Conservation (phyloP, 441 rosid species). For the Eutrema salsugineum region DNA sequence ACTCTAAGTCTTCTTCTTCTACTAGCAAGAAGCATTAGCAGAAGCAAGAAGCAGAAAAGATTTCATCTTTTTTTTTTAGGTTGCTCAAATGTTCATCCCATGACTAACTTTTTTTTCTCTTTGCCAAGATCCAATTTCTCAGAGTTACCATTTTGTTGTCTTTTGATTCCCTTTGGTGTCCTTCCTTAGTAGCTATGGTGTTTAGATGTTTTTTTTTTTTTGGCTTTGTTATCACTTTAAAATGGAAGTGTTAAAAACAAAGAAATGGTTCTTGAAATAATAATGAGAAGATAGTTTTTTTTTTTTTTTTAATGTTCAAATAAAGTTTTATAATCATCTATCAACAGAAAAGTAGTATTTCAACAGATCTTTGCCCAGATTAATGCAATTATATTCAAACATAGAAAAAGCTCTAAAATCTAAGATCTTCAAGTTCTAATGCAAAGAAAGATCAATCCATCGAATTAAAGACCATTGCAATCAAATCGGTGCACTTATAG, state of each 20-base stretch:
- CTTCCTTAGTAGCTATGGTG: conserved; percentile 11
- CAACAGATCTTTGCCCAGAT: not conserved
- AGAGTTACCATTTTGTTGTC: conserved; percentile 20
- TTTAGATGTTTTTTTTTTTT: not conserved
- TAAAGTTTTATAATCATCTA: not conserved
- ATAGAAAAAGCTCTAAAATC: too few relatives aligned
- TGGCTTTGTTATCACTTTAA: conserved; percentile 11
- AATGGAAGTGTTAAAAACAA: conserved; percentile 11
- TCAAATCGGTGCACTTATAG: too few relatives aligned
- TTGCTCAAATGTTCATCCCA: not conserved
- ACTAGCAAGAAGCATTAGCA: conserved; percentile 52
- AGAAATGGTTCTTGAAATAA: conserved; percentile 8
- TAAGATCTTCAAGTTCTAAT: too few relatives aligned
- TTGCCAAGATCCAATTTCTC: conserved; percentile 12
- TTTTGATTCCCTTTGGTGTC: not conserved
- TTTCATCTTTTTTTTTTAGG: not conserved
- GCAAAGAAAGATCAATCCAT: too few relatives aligned
- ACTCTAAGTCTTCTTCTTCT: conserved; percentile 47
- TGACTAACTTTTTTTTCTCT: conserved; percentile 8
- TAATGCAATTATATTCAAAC: not conserved
- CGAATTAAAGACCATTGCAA: too few relatives aligned
- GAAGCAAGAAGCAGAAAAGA: not conserved
- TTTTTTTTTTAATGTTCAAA: not conserved
- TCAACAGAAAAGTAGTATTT: not conserved
- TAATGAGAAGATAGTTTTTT: not conserved